These are phyloP conservation scores for Mallotus japonicus DNA, from an alignment of 441 rosid genomes.

Conservation along the genomic window DNA sequence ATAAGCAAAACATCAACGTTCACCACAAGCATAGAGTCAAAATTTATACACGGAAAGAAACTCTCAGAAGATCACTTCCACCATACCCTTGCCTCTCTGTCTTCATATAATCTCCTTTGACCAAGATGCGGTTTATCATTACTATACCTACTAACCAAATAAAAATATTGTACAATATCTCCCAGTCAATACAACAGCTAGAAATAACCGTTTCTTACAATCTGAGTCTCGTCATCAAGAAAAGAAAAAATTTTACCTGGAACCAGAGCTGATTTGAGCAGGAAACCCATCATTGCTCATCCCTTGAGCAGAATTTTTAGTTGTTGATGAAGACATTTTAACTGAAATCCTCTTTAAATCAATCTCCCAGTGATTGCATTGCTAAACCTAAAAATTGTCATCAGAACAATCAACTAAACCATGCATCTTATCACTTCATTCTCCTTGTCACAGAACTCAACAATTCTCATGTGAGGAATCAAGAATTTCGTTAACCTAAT, in stretches of 20 bases:
- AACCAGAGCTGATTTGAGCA: slow-evolving; percentile 35
- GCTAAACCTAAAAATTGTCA: neutral
- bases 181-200: neutral
- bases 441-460: neutral
- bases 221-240: too few relatives aligned
- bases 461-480: too few relatives aligned
- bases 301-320: slow-evolving; percentile 35
- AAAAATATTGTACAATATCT: slow-evolving; percentile 13
- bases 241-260: slow-evolving; percentile 35
- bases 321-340: slow-evolving; percentile 47
- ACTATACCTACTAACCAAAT: slow-evolving; percentile 31
- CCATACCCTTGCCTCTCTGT: slow-evolving; percentile 68
- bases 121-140: slow-evolving; percentile 35
- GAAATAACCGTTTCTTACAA: too few relatives aligned
- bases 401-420: slow-evolving; percentile 26
- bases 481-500: too few relatives aligned
- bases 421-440: slow-evolving; percentile 28
- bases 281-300: slow-evolving; percentile 31
- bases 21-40: slow-evolving; percentile 18
- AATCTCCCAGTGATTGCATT: slow-evolving; percentile 21
- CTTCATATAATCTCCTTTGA: slow-evolving; percentile 46
- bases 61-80: slow-evolving; percentile 19
- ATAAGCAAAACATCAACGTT: slow-evolving; percentile 25
- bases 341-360: slow-evolving; percentile 30
- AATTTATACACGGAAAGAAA: slow-evolving; percentile 5